Conservation (phyloP, 495 filamentous ascomycete species). For the Aspergillus wentii region DNA sequence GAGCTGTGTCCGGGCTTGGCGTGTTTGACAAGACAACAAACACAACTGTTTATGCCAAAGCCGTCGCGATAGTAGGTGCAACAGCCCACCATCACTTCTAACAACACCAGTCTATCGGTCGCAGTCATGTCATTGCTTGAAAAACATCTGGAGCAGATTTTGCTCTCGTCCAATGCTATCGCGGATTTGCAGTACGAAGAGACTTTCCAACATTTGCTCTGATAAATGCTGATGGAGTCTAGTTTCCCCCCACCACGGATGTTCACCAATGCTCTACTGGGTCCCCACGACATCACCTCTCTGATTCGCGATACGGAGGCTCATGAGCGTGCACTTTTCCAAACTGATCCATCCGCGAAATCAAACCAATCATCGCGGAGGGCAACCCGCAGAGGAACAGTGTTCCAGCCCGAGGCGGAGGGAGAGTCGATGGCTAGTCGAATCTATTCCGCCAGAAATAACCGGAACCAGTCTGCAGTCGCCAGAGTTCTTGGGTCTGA, state of each 20-base stretch:
- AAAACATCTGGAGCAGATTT: constrained; percentile 87
- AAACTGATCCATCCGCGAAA: constrained; percentile 64
- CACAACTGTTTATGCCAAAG: not conserved
- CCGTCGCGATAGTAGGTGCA: too few relatives aligned
- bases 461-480: constrained; percentile 76
- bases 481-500: constrained; percentile 84
- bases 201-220: not conserved
- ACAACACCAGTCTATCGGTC: too few relatives aligned
- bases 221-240: constrained; percentile 2
- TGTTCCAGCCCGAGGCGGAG: constrained; percentile 35
- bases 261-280: constrained; percentile 90
- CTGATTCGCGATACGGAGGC: constrained; percentile 92
- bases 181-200: constrained; percentile 70
- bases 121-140: constrained; percentile 68
- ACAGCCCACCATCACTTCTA: too few relatives aligned
- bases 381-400: constrained; percentile 44
- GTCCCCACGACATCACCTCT: constrained; percentile 84
- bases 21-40: constrained; percentile 1
- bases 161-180: constrained; percentile 75
- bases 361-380: constrained; percentile 32
- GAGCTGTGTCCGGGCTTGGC: too few relatives aligned
- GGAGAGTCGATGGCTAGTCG: constrained; percentile 45
- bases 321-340: constrained; percentile 94
- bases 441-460: constrained; percentile 48
- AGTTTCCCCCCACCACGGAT: constrained; percentile 90